Conservation (phyloP, 225 moss, liverwort and hornwort species). For the Pseudisothecium myosuroides region DNA sequence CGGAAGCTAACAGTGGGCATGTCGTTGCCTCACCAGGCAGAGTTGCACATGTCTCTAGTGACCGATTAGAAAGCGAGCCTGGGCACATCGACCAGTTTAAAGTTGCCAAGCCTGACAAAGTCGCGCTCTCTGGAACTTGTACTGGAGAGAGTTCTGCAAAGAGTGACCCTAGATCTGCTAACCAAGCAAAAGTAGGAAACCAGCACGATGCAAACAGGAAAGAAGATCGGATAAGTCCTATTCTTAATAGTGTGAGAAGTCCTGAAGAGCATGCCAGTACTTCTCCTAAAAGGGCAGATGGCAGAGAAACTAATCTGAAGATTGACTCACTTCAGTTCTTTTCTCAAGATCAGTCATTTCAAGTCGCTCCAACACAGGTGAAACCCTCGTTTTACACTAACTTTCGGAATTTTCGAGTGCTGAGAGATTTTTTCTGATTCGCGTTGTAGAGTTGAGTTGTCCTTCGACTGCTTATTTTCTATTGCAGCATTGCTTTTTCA, state of each 20-base stretch:
- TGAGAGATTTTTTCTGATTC: background rate
- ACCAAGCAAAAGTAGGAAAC: slow-evolving; percentile 1
- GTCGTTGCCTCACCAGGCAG: background rate
- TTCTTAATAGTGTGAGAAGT: background rate
- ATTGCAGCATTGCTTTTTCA: background rate
- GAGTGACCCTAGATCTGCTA: background rate
- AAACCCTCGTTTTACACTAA: background rate
- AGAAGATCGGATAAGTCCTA: background rate
- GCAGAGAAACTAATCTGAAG: background rate
- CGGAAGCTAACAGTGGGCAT: background rate
- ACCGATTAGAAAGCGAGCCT: background rate
- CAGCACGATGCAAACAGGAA: background rate
- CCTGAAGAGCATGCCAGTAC: background rate
- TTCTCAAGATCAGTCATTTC: slow-evolving; percentile 37
- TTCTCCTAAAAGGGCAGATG: background rate
- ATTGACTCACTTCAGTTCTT: slow-evolving; percentile 17
- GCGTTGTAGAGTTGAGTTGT: background rate
- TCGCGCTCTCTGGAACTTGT: background rate
- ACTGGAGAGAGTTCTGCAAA: slow-evolving; percentile 20
- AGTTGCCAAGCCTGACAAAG: background rate
- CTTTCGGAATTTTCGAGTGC: background rate
- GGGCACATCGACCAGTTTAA: background rate
- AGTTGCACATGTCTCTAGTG: background rate
- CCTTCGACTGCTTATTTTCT: background rate
- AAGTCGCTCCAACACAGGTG: slow-evolving; percentile 39